phyloP scores from a whole-genome alignment of 352 stramenopile genomes.

The Saprolegnia parasitica region DNA sequence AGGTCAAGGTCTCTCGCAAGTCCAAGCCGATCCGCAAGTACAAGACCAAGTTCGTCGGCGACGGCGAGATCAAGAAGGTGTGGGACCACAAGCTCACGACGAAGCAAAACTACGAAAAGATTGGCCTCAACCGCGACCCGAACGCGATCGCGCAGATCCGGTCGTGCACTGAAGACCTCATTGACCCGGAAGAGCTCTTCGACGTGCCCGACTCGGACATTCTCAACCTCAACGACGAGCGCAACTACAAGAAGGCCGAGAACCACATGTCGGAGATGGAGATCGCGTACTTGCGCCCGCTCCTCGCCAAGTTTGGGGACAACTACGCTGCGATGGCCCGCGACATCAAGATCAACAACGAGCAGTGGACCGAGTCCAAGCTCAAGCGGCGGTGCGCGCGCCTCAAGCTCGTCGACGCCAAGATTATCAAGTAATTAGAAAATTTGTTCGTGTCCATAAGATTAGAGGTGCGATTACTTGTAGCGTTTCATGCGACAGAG shows the following conservation, averaged over 20 bases:
- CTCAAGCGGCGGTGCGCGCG: slow-evolving; percentile 64
- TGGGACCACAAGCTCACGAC: slow-evolving; percentile 79
- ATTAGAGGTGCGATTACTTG: slow-evolving; percentile 22
- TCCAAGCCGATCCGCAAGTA: slow-evolving; percentile 70
- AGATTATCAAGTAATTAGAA: slow-evolving; percentile 43
- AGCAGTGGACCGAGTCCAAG: slow-evolving; percentile 78
- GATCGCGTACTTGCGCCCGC: slow-evolving; percentile 64
- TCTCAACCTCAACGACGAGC: slow-evolving; percentile 42
- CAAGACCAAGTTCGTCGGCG: slow-evolving; percentile 66
- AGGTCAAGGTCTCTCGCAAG: slow-evolving; percentile 61
- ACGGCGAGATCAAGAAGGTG: slow-evolving; percentile 56
- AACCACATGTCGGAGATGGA: slow-evolving; percentile 81
- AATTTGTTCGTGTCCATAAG: slow-evolving; percentile 7
- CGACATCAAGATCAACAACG: slow-evolving; percentile 81
- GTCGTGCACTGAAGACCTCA: slow-evolving; percentile 40
- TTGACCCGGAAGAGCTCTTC: slow-evolving; percentile 60
- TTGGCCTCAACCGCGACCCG: slow-evolving; percentile 60
- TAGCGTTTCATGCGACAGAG: slow-evolving; percentile 27
- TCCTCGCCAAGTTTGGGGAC: slow-evolving; percentile 66
- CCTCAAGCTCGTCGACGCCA: slow-evolving; percentile 68
- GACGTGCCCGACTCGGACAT: slow-evolving; percentile 77
- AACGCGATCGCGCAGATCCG: slow-evolving; percentile 54
- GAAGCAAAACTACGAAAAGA: slow-evolving; percentile 72
- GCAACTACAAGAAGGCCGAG: slow-evolving; percentile 57
- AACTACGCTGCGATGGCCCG: slow-evolving; percentile 71